Evolutionary conservation across 257 asterid genomes (phyloP).

Genomic region (Fraxinus pennsylvanica): DNA sequence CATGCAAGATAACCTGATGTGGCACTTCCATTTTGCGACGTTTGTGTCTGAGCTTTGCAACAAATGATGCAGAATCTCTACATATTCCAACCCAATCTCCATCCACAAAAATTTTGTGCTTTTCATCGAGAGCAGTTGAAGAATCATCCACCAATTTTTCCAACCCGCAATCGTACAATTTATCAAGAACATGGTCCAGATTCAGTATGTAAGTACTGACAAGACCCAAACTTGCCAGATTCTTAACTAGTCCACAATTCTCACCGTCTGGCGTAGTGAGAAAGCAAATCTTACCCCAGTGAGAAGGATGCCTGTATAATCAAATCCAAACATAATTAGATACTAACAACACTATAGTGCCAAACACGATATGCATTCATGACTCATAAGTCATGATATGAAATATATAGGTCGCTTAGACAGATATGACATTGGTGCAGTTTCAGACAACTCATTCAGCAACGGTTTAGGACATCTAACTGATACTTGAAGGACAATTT

Average conservation of each 20-base stretch:
- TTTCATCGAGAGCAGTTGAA: slow-evolving; percentile 42
- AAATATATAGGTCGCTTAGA: slow-evolving; percentile 9
- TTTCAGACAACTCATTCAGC: neutral
- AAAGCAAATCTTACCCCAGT: slow-evolving; percentile 94
- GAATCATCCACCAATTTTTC: slow-evolving; percentile 58
- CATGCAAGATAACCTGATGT: slow-evolving; percentile 56
- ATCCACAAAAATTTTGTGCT: slow-evolving; percentile 71
- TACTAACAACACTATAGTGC: neutral
- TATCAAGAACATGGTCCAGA: slow-evolving; percentile 44
- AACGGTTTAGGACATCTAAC: neutral
- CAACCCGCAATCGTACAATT: slow-evolving; percentile 70
- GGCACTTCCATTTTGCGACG: slow-evolving; percentile 71
- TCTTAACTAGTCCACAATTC: slow-evolving; percentile 94
- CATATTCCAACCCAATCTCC: slow-evolving; percentile 93
- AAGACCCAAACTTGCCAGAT: slow-evolving; percentile 84
- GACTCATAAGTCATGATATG: neutral
- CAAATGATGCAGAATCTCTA: slow-evolving; percentile 68
- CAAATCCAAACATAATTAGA: slow-evolving; percentile 28
- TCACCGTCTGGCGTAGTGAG: slow-evolving; percentile 98
- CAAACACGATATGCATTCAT: neutral
- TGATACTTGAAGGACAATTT: neutral
- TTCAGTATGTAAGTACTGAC: slow-evolving; percentile 62
- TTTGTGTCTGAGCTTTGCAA: slow-evolving; percentile 60
- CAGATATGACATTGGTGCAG: neutral
- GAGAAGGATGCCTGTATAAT: slow-evolving; percentile 83